These are phyloP conservation scores for Aspergillus fumigatus DNA, from an alignment of 2,329 filamentous ascomycete species.

Conservation along the genomic window DNA sequence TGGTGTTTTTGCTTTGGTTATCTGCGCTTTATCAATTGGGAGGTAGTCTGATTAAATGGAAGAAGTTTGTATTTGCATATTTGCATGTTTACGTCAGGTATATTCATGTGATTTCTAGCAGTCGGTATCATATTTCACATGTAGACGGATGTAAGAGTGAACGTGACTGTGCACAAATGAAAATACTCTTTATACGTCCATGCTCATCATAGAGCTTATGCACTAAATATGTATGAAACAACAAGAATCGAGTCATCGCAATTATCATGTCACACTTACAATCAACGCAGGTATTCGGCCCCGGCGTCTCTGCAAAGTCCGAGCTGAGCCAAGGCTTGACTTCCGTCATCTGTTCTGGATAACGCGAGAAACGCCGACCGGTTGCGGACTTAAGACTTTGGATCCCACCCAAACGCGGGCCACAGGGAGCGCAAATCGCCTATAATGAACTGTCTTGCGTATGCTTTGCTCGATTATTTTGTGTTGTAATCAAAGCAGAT, in stretches of 20 bases:
- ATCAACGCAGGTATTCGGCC: too few relatives aligned
- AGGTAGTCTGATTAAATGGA: neutral
- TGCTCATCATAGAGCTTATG: too few relatives aligned
- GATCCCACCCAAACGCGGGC: neutral
- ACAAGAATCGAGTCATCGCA: too few relatives aligned
- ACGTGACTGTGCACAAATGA: too few relatives aligned
- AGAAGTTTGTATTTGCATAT: neutral
- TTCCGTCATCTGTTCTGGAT: neutral
- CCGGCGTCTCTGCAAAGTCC: neutral
- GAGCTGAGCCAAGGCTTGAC: neutral
- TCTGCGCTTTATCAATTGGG: neutral
- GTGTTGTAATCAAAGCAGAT: neutral
- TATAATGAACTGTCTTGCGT: neutral
- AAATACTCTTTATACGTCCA: too few relatives aligned
- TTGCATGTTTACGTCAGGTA: too few relatives aligned
- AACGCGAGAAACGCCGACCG: neutral
- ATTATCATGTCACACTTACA: too few relatives aligned
- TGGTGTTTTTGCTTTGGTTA: neutral
- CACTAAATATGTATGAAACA: too few relatives aligned
- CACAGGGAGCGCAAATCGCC: neutral
- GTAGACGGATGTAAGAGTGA: too few relatives aligned
- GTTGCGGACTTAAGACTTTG: neutral
- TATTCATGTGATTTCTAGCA: too few relatives aligned
- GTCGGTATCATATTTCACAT: too few relatives aligned
- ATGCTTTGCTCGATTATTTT: neutral